Evolutionary conservation across 768 basidiomycete species (phyloP), one percentile per base, ranked within the genome.

Genomic region (Basidioascus undulatus): DNA sequence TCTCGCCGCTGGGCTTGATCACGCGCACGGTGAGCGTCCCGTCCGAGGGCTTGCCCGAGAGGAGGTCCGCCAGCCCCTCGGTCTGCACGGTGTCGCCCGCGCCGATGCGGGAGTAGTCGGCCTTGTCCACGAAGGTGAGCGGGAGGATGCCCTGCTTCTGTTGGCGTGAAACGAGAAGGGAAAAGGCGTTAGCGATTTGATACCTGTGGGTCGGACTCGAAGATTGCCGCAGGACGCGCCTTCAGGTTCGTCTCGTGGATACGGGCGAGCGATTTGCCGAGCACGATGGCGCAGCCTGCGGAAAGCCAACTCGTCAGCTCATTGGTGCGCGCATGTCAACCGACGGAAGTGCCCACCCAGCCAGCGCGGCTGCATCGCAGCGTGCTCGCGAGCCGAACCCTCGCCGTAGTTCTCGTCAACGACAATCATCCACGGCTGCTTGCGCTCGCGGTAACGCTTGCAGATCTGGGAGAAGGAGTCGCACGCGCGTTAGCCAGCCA

Each of bases 401-500:
- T 98, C 92, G 2, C 92, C 92, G 55, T 94, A 89, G 55, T 89
- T 92, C 47, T 96, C 87, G 52, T 92, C 87, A 1, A 94, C 89
- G 26, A 98, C 61, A 35, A 94, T 58, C 43, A 86, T 76, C 86
- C 87, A 98, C 0, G 86, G 79, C 60, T 87, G 77, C 18, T 65
- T 62, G 41, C 76, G 66, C 18, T 72, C 65, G 57, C 82, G 87
- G 56, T 89, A 75, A 16, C 70, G 71, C 64, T 96, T 87, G 32
- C 86, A n/a, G n/a, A n/a, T n/a, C n/a, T n/a, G n/a, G n/a, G n/a
- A n/a, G n/a, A n/a, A n/a, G n/a, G n/a, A n/a, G n/a, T n/a, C n/a
- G n/a, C n/a, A n/a, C n/a, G n/a, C n/a, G n/a, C n/a, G n/a, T n/a
- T n/a, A n/a, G n/a, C n/a, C n/a, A n/a, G n/a, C n/a, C n/a, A n/a